A percentile compares a stretch with the other conserved stretches of the same genome.
Conservation (phyloP, 257 asterid species). For the Thymus quinquecostatus region DNA sequence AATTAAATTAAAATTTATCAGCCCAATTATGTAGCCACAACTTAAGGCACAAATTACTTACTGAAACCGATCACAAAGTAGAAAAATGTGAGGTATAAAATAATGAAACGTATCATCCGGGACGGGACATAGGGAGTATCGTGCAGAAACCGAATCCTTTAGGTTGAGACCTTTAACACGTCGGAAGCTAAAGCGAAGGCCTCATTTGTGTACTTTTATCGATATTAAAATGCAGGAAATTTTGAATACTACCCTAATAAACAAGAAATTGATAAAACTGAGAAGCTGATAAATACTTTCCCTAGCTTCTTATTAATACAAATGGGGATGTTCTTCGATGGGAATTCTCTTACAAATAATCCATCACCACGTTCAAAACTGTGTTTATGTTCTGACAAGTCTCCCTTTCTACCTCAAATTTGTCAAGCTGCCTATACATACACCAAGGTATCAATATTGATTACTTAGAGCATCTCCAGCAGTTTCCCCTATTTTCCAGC, state of each 20-base stretch:
- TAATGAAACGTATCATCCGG: no score
- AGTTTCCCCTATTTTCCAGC: no score
- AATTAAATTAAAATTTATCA: no score
- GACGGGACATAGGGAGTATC: no score
- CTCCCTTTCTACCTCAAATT: background rate
- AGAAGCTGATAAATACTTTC: background rate
- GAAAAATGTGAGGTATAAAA: no score
- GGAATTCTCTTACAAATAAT: background rate
- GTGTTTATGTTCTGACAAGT: background rate
- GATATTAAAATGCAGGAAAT: background rate
- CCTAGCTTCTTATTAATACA: background rate
- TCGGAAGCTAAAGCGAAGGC: no score
- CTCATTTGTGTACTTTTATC: background rate
- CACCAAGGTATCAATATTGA: background rate
- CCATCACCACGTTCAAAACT: background rate
- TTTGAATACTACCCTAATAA: background rate
- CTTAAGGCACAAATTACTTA: no score
- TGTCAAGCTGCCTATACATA: constrained; percentile 11
- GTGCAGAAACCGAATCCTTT: no score
- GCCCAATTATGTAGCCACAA: no score
- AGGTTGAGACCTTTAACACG: no score
- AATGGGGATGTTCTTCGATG: constrained; percentile 2
- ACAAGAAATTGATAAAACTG: background rate
- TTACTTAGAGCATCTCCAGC: no score
- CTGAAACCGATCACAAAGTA: no score